phyloP scores from a whole-genome alignment of 2,329 filamentous ascomycete species.

The Gremmenia infestans region DNA sequence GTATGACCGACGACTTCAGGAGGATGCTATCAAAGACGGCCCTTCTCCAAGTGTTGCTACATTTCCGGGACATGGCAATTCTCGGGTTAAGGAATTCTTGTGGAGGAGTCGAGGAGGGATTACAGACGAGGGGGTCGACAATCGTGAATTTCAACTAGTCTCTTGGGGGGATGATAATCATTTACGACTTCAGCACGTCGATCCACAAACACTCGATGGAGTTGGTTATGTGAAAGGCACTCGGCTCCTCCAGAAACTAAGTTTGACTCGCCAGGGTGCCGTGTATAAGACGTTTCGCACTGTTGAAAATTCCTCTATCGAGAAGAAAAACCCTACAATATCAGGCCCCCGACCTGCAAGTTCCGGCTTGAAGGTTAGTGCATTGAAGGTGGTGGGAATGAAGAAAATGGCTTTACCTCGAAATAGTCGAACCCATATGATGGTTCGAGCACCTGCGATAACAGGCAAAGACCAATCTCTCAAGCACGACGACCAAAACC shows the following conservation, averaged over 20 bases:
- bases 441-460: constrained; percentile 28
- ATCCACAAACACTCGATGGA: constrained; percentile 56
- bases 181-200: constrained; percentile 70
- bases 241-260: constrained; percentile 58
- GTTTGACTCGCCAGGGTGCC: constrained; percentile 77
- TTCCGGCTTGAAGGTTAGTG: constrained; percentile 33
- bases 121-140: constrained; percentile 63
- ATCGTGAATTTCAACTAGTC: constrained; percentile 87
- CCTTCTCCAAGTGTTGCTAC: constrained; percentile 47
- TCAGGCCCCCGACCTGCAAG: constrained; percentile 50
- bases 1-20: constrained; percentile 60
- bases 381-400: constrained; percentile 26
- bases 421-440: constrained; percentile 17
- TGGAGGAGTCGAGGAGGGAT: constrained; percentile 75
- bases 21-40: constrained; percentile 40
- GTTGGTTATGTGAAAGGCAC: constrained; percentile 71
- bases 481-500: constrained; percentile 35
- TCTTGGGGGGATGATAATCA: constrained; percentile 89
- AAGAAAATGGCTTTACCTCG: constrained; percentile 41
- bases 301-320: constrained; percentile 54
- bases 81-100: constrained; percentile 83
- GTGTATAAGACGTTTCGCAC: constrained; percentile 81
- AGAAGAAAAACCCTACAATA: constrained; percentile 57
- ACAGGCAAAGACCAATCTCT: constrained; percentile 25
- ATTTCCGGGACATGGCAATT: constrained; percentile 54